Evolutionary conservation across 2,329 filamentous ascomycete genomes (phyloP).

Genomic region (Daldinia sp.): DNA sequence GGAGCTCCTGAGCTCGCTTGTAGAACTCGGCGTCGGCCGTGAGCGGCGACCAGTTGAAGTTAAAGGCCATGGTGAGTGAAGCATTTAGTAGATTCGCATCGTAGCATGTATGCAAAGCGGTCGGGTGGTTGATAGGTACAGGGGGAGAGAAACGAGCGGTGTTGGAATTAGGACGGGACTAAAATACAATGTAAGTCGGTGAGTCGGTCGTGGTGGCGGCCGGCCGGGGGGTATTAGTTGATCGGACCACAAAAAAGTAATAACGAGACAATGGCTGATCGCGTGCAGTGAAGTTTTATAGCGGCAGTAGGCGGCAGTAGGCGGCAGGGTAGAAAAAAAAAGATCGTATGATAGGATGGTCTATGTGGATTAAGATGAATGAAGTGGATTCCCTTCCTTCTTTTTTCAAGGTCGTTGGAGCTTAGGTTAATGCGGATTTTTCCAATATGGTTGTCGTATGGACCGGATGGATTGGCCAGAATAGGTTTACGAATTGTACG

Average conservation of each 20-base stretch:
- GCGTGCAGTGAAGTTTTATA: constrained; percentile 20
- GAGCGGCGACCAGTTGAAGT: constrained; percentile 99
- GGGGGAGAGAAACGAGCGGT: constrained; percentile 13
- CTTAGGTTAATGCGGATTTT: constrained; percentile 16
- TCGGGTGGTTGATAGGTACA: constrained; percentile 8
- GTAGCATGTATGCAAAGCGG: constrained; percentile 8
- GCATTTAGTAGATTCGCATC: constrained; percentile 39
- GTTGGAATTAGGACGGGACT: constrained; percentile 26
- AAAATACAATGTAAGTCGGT: constrained; percentile 31
- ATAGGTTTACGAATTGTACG: no score
- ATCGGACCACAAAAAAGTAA: constrained; percentile 33
- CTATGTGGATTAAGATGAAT: neutral
- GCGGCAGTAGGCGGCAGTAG: neutral
- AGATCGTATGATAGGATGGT: constrained; percentile 29
- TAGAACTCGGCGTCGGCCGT: constrained; percentile 94
- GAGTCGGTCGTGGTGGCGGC: constrained; percentile 29
- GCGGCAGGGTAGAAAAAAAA: constrained; percentile 9
- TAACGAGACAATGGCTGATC: constrained; percentile 33
- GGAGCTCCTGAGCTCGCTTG: constrained; percentile 87
- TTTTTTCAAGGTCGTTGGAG: constrained; percentile 11
- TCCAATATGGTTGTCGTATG: neutral
- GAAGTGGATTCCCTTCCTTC: no score
- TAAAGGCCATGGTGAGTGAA: constrained; percentile 90
- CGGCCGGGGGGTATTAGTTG: constrained; percentile 24
- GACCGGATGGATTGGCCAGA: neutral